These are phyloP conservation scores for Fusarium acutatum DNA, from an alignment of 2,329 filamentous ascomycete genomes.

Conservation along the genomic window DNA sequence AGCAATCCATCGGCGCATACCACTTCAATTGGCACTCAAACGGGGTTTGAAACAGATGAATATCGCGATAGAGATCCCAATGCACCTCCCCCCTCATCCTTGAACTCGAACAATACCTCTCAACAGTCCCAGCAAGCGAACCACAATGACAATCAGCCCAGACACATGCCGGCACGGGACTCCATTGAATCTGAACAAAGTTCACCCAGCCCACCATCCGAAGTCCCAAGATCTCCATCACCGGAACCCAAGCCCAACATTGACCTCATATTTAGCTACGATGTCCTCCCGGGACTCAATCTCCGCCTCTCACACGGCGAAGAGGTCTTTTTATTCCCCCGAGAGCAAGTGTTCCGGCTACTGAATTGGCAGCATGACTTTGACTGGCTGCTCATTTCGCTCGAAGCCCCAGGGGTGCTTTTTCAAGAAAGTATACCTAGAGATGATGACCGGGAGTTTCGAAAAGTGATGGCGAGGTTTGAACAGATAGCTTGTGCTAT, in stretches of 20 bases:
- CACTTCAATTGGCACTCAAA: not conserved
- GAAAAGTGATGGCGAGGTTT: not conserved
- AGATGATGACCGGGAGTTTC: not conserved
- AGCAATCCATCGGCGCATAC: not conserved
- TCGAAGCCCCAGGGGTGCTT: not conserved
- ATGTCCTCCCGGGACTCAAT: not conserved
- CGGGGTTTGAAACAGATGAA: not conserved
- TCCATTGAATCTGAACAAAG: not conserved
- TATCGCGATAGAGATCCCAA: not conserved
- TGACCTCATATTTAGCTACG: not conserved
- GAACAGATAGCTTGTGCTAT: not conserved
- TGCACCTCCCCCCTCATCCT: not conserved
- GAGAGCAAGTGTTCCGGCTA: not conserved
- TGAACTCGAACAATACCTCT: not conserved
- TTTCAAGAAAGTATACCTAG: not conserved
- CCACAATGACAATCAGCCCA: not conserved
- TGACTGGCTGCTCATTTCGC: not conserved
- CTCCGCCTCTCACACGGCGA: fast-evolving
- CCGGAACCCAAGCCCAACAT: not conserved
- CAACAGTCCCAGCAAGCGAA: not conserved
- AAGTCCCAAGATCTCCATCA: not conserved
- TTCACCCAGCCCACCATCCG: fast-evolving
- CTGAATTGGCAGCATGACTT: not conserved
- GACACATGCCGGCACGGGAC: not conserved
- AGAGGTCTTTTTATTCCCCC: not conserved